Conservation (phyloP, 2,329 filamentous ascomycete genomes). For the Ophiostoma himal-ulmi region DNA sequence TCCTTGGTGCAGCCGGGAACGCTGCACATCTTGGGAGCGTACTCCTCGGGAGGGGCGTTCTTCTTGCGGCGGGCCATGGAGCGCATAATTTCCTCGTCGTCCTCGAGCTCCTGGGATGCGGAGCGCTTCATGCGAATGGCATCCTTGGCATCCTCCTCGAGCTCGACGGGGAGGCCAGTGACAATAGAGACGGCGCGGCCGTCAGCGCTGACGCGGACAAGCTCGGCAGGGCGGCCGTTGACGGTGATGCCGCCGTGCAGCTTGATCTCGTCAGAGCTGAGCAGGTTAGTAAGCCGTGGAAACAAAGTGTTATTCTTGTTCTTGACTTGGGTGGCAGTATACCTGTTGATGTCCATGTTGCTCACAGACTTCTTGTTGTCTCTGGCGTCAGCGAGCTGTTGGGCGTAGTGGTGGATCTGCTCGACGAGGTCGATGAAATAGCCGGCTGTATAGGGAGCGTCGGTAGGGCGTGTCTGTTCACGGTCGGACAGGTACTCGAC, state of each 20-base stretch:
- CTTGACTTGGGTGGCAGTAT: slow-evolving; percentile 31
- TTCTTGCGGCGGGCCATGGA: slow-evolving; percentile 97
- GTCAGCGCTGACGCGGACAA: slow-evolving; percentile 74
- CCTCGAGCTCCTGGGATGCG: slow-evolving; percentile 62
- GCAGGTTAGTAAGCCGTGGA: slow-evolving; percentile 11
- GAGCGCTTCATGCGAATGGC: slow-evolving; percentile 58
- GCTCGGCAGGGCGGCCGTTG: slow-evolving; percentile 75
- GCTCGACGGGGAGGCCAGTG: slow-evolving; percentile 59
- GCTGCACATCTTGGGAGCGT: slow-evolving; percentile 71
- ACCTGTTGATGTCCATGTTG: slow-evolving; percentile 55
- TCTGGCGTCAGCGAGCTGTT: slow-evolving; percentile 70
- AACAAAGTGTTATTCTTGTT: neutral
- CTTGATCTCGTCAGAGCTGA: slow-evolving; percentile 61
- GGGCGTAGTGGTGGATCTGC: slow-evolving; percentile 85
- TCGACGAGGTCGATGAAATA: slow-evolving; percentile 96
- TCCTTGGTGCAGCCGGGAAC: slow-evolving; percentile 76
- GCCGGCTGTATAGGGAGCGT: slow-evolving; percentile 88
- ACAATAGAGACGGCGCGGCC: slow-evolving; percentile 74
- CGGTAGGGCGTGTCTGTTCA: slow-evolving; percentile 76
- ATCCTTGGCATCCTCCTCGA: slow-evolving; percentile 44
- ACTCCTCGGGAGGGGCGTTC: slow-evolving; percentile 78
- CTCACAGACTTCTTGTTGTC: slow-evolving; percentile 31
- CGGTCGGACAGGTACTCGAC: slow-evolving; percentile 79
- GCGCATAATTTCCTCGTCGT: slow-evolving; percentile 76
- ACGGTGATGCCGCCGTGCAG: slow-evolving; percentile 75